Conservation (phyloP, 2,329 filamentous ascomycete species). For the Colletotrichum horii region DNA sequence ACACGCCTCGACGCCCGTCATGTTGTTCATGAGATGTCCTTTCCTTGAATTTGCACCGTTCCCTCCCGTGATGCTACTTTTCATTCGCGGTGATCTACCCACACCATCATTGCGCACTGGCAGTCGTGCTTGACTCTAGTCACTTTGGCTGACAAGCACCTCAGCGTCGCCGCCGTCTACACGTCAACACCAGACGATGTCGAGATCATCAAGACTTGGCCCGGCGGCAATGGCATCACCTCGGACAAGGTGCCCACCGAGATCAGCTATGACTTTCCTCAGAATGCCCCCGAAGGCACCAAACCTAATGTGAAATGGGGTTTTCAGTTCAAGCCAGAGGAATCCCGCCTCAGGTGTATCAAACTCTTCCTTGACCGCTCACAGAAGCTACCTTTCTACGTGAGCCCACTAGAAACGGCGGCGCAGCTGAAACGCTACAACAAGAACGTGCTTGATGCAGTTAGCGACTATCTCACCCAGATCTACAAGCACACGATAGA, state of each 20-base stretch:
- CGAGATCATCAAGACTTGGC: slow-evolving; percentile 86
- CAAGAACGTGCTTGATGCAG: slow-evolving; percentile 80
- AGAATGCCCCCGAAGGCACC: slow-evolving; percentile 37
- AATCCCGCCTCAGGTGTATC: slow-evolving; percentile 78
- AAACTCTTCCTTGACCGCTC: slow-evolving; percentile 84
- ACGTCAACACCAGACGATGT: slow-evolving; percentile 79
- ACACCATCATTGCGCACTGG: neutral
- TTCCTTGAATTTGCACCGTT: neutral
- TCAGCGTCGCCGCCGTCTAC: slow-evolving; percentile 73
- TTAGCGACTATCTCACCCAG: slow-evolving; percentile 79
- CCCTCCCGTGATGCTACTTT: neutral
- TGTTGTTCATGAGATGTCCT: neutral
- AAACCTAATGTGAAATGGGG: slow-evolving; percentile 73
- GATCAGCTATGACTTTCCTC: slow-evolving; percentile 65
- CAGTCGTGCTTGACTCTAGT: neutral
- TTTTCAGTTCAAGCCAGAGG: slow-evolving; percentile 81
- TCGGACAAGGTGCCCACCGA: slow-evolving; percentile 87
- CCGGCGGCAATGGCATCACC: slow-evolving; percentile 84
- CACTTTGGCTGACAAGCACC: slow-evolving; percentile 3
- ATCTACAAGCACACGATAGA: slow-evolving; percentile 82
- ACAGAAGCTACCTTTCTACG: slow-evolving; percentile 82
- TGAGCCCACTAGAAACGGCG: slow-evolving; percentile 78
- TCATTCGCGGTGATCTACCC: neutral
- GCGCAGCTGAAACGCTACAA: slow-evolving; percentile 76
- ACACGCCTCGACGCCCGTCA: neutral